Conservation (phyloP, 495 filamentous ascomycete species). For the Penicillium riverlandense region DNA sequence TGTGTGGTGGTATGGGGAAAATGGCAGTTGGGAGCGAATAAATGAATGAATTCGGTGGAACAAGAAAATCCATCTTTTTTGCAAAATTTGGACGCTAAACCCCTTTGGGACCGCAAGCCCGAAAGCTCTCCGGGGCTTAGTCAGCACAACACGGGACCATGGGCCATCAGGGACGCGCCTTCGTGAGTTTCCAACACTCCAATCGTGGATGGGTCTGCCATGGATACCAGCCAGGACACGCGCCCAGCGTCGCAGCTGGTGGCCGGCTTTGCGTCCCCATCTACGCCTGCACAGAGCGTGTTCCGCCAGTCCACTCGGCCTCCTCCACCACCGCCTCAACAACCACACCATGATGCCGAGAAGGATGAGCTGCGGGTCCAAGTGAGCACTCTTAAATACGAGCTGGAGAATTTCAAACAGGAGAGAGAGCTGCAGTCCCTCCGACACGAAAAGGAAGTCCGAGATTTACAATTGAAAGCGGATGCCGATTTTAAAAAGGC, state of each 20-base stretch:
- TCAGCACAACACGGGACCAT: too few relatives aligned
- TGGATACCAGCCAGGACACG: constrained; percentile 25
- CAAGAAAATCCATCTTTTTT: constrained; percentile 23
- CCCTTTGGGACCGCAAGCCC: too few relatives aligned
- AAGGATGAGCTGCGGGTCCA: constrained; percentile 66
- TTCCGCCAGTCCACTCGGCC: constrained; percentile 25
- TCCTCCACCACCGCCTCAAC: constrained; percentile 13
- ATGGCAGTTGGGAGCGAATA: constrained; percentile 4
- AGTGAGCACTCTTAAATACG: constrained; percentile 61
- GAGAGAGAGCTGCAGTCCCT: constrained; percentile 74
- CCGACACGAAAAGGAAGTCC: constrained; percentile 74
- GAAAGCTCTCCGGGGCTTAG: constrained; percentile 14
- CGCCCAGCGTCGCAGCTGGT: constrained; percentile 26
- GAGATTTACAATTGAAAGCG: constrained; percentile 63
- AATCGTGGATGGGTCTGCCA: constrained; percentile 10
- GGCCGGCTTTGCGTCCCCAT: constrained; percentile 23
- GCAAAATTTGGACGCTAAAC: constrained; percentile 36
- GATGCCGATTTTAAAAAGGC: constrained; percentile 80
- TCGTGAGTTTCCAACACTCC: neutral
- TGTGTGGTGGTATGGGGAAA: constrained; percentile 6
- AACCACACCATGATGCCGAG: constrained; percentile 21
- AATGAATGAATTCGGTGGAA: neutral
- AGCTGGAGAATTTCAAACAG: constrained; percentile 68
- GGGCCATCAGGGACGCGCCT: too few relatives aligned
- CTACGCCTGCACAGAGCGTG: constrained; percentile 20